Conservation (phyloP, 2,329 filamentous ascomycete species). For the Phialophora verrucosa region DNA sequence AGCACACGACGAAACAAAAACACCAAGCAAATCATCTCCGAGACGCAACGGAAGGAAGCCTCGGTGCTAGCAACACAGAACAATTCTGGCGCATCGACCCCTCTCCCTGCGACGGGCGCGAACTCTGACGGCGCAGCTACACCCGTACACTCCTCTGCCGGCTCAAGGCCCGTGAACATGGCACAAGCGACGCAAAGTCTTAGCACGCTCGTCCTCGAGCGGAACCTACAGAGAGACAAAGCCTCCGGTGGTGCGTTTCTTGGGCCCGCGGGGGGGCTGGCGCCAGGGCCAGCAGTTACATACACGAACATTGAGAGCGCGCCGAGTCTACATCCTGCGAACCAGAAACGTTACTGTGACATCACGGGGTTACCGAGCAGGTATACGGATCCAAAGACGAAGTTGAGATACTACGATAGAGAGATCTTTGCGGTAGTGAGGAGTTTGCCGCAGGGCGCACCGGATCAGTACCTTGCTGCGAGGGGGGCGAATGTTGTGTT, state of each 20-base stretch:
- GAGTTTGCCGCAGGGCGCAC: slow-evolving; percentile 76
- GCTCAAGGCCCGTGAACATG: slow-evolving; percentile 68
- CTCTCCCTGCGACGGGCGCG: slow-evolving; percentile 50
- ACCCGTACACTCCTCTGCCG: slow-evolving; percentile 37
- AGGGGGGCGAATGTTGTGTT: slow-evolving; percentile 90
- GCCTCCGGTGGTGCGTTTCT: slow-evolving; percentile 23
- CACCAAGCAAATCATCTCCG: slow-evolving; percentile 92
- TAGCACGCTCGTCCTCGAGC: slow-evolving; percentile 86
- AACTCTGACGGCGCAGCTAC: slow-evolving; percentile 52
- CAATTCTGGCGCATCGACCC: slow-evolving; percentile 79
- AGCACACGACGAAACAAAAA: slow-evolving; percentile 98
- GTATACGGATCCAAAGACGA: slow-evolving; percentile 93
- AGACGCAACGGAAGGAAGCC: slow-evolving; percentile 87
- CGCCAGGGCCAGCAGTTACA: slow-evolving; percentile 71
- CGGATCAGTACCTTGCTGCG: slow-evolving; percentile 87
- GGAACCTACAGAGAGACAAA: slow-evolving; percentile 59
- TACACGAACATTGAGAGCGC: slow-evolving; percentile 98
- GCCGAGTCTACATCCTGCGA: slow-evolving; percentile 77
- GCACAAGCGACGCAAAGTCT: slow-evolving; percentile 87
- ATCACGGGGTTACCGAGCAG: slow-evolving; percentile 89
- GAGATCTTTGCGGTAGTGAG: slow-evolving; percentile 89
- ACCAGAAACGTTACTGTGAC: slow-evolving; percentile 91
- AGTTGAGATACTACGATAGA: slow-evolving; percentile 88
- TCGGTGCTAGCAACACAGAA: slow-evolving; percentile 82
- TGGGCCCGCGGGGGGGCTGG: slow-evolving; percentile 3